Conservation (phyloP, 2,329 filamentous ascomycete genomes). For the Tolypocladium tropicale region DNA sequence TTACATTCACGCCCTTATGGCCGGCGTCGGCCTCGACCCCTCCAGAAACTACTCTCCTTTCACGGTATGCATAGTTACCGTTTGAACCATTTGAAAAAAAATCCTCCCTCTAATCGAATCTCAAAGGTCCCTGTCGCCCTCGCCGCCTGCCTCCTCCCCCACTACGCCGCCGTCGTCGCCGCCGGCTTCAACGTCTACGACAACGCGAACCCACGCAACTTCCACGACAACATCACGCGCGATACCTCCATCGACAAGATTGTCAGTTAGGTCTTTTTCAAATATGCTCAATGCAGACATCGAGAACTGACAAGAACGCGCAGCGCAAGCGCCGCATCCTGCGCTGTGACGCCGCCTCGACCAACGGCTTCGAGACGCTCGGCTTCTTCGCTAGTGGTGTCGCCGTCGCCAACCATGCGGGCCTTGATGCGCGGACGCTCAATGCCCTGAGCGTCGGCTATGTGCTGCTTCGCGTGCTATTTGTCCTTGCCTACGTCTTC, state of each 20-base stretch:
- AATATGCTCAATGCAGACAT: background rate
- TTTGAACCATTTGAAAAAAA: no score
- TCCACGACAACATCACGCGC: conserved; percentile 18
- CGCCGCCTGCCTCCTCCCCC: background rate
- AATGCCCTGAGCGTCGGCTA: conserved; percentile 31
- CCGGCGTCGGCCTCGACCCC: background rate
- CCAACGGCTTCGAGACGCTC: conserved; percentile 34
- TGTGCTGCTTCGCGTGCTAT: conserved; percentile 26
- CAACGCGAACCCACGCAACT: conserved; percentile 25
- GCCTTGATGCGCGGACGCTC: conserved; percentile 23
- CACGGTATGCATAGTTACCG: conserved; percentile 3
- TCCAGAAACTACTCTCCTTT: conserved; percentile 5
- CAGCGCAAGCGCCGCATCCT: conserved; percentile 44
- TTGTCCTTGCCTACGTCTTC: conserved; percentile 31
- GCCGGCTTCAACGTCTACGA: conserved; percentile 19
- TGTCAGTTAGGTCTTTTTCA: conserved; percentile 10
- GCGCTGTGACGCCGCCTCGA: conserved; percentile 38
- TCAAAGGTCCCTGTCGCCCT: conserved; percentile 27
- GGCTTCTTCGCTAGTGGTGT: conserved; percentile 32
- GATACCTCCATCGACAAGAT: conserved; percentile 19
- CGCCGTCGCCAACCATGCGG: conserved; percentile 33
- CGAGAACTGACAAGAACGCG: background rate
- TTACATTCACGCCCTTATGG: background rate
- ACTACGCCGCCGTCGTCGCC: background rate
- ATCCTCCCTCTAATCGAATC: background rate